A percentile compares a stretch with the other conserved stretches of the same genome.
Evolutionary conservation across 768 basidiomycete species (phyloP).

Genomic region (Rhodosporidiobolus sp.): DNA sequence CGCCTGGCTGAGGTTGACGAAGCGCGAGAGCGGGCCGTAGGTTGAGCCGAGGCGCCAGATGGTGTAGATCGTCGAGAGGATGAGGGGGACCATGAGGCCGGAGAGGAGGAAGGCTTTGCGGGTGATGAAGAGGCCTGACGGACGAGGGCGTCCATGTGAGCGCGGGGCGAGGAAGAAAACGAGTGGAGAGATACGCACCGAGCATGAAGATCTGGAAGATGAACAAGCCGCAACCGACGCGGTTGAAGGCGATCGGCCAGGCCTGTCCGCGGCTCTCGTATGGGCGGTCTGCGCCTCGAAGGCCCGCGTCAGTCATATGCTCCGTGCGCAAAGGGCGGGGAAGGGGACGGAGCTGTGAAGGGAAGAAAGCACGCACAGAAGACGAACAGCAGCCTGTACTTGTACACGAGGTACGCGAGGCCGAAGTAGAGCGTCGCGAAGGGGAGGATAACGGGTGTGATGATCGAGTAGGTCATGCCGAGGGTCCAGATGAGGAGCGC

Average conservation of each 20-base stretch:
- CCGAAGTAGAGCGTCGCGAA: conserved; percentile 97
- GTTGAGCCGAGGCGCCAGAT: conserved; percentile 69
- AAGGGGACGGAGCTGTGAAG: not conserved
- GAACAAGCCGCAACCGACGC: conserved; percentile 85
- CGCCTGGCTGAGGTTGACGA: conserved; percentile 82
- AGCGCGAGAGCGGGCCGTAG: conserved; percentile 71
- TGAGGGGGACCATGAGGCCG: conserved; percentile 68
- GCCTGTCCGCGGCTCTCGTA: conserved; percentile 97
- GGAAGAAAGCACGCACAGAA: conserved; percentile 54
- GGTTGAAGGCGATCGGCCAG: conserved; percentile 91
- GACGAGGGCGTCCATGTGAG: not conserved
- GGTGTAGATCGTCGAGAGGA: conserved; percentile 72
- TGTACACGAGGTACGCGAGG: conserved; percentile 92
- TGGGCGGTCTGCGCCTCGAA: conserved; percentile 64
- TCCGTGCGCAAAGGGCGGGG: too few species aligned
- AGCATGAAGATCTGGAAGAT: conserved; percentile 92
- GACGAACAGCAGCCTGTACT: conserved; percentile 89
- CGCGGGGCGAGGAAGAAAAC: not conserved
- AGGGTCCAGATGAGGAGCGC: conserved; percentile 94
- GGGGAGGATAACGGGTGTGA: conserved; percentile 88
- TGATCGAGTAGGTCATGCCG: conserved; percentile 89
- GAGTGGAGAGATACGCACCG: not conserved
- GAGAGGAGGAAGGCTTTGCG: conserved; percentile 62
- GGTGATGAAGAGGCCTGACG: conserved; percentile 79
- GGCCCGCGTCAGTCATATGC: not conserved